Percentiles rank a stretch among this genome's conserved stretches.
Evolutionary conservation across 768 basidiomycete species (phyloP).

Genomic region (Termitomyces sp.): DNA sequence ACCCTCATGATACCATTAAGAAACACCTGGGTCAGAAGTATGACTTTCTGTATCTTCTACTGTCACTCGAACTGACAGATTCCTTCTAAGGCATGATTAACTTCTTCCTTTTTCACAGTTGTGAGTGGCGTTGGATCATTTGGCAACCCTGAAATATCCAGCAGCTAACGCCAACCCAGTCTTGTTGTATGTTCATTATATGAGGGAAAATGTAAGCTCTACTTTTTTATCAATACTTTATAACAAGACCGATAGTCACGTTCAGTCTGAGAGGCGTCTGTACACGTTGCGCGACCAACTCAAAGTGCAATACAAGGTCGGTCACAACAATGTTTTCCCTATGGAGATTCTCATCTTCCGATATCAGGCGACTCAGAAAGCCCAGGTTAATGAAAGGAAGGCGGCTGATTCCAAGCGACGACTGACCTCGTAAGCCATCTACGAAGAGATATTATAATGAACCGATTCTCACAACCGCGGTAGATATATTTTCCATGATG

Average conservation of each 20-base stretch:
- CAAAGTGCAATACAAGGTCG: slow-evolving; percentile 65
- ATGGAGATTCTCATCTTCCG: slow-evolving; percentile 26
- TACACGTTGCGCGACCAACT: slow-evolving; percentile 73
- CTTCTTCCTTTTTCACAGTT: slow-evolving; percentile 76
- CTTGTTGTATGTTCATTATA: slow-evolving; percentile 74
- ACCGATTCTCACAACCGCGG: neutral
- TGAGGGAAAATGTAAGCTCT: slow-evolving; percentile 54
- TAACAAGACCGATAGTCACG: neutral
- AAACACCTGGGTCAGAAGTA: slow-evolving; percentile 35
- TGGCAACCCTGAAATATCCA: neutral
- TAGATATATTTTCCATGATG: slow-evolving; percentile 80
- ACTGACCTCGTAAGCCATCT: slow-evolving; percentile 65
- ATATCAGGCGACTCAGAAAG: slow-evolving; percentile 62
- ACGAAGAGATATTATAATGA: neutral
- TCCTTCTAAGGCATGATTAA: slow-evolving; percentile 53
- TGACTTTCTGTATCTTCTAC: slow-evolving; percentile 12
- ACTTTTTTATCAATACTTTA: neutral
- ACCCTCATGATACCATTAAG: slow-evolving; percentile 38
- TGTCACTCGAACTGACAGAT: neutral
- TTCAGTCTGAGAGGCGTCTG: slow-evolving; percentile 64
- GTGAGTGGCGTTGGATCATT: slow-evolving; percentile 27
- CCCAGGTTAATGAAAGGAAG: slow-evolving; percentile 74
- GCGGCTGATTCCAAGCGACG: slow-evolving; percentile 81
- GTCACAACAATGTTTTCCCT: slow-evolving; percentile 5
- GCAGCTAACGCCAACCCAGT: slow-evolving; percentile 36